Evolutionary conservation across 257 asterid genomes (phyloP), one percentile per base, ranked within the genome.

Genomic region (Avicennia marina): DNA sequence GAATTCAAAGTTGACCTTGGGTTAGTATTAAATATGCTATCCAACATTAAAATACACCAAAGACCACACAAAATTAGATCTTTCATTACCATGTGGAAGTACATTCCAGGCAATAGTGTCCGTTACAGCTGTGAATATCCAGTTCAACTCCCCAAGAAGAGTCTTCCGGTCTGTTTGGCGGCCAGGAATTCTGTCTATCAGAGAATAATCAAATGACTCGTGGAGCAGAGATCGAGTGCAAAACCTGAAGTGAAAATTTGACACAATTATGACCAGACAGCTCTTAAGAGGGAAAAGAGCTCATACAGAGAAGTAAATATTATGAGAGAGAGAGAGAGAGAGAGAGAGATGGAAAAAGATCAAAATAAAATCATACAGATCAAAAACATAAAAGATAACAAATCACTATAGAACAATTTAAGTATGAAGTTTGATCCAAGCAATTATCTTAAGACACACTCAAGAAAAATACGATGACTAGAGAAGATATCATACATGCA

Each of bases 21-120:
- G 2, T 36, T 2, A 36, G 34, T 8, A 29, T 29, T 4, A 36
- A 36, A 36, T 11, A 7, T 36, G 10, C 41, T 4, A 36, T 36
- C 10, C 2, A 11, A 36, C 41, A 36, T 7, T 36, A 36, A 36
- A 12, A 36, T 11, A 36, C 2, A 36, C 10, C 1, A 36, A 36
- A 29, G 34, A 29, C 6, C 41, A 5, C 10, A 36, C 10, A 11
- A 7, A 11, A 12, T 36, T 29, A 4, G 8, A 36, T 36, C 2
- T 11, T 36, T 29, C 59, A 64, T 78, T 93, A 93, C 99, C 99
- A 72, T 86, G 96, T 4, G 99, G 95, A 27, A 93, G 97, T 67
- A 93, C 97, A 78, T 89, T 93, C 99, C 99, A 93, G 70, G 99
- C 99, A 56, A 93, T 93, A 64, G 97, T 93, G 79, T 89, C 96